These are phyloP conservation scores for Hemileccinum rubropunctum DNA, from an alignment of 768 basidiomycete genomes.

Conservation along the genomic window DNA sequence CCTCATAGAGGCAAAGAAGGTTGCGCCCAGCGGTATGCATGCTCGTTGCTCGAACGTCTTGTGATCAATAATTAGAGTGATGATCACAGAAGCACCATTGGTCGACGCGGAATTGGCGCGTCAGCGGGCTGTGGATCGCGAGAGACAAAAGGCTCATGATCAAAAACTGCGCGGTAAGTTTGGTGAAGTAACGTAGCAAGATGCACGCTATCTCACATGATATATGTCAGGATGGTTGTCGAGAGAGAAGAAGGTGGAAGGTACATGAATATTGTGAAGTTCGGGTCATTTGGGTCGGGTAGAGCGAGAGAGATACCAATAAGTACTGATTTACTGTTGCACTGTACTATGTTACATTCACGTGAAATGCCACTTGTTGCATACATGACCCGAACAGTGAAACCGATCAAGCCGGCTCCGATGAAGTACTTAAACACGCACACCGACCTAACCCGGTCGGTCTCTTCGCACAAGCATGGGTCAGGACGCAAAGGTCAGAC, in stretches of 20 bases:
- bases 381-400: neutral
- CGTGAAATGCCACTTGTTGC: constrained; percentile 6
- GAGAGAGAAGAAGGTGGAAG: constrained; percentile 28
- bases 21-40: constrained; percentile 55
- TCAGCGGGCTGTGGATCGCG: constrained; percentile 60
- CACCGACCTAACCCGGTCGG: neutral
- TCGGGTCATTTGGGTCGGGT: neutral
- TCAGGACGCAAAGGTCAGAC: constrained; percentile 17
- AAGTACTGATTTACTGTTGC: constrained; percentile 2
- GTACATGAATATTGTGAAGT: neutral
- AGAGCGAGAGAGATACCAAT: constrained; percentile 19
- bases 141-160: constrained; percentile 61
- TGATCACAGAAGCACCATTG: constrained; percentile 46
- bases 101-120: constrained; percentile 66
- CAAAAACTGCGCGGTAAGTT: constrained; percentile 70
- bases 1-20: constrained; percentile 60
- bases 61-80: neutral
- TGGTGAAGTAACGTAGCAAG: neutral
- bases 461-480: constrained; percentile 18
- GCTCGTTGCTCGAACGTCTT: neutral
- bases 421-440: neutral
- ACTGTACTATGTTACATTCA: constrained; percentile 4
- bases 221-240: constrained; percentile 30
- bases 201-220: constrained; percentile 5
- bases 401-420: neutral